Evolutionary conservation across 495 filamentous ascomycete species (phyloP).

Genomic region (Penicillium ochrochloron): DNA sequence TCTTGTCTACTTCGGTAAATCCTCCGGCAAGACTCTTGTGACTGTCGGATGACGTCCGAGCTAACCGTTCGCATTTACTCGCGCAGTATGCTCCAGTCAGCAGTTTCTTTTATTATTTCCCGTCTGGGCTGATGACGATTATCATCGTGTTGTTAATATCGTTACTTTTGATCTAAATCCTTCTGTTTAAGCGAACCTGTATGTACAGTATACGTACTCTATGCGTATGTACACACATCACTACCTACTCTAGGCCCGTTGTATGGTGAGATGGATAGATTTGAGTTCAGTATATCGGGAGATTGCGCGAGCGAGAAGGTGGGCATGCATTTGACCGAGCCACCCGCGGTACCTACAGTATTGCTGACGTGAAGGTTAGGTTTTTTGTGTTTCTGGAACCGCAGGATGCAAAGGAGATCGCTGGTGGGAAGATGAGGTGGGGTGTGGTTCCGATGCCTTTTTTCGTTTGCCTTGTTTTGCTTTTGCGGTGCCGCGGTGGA

Average conservation of each 20-base stretch:
- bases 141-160: background rate
- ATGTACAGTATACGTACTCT: background rate
- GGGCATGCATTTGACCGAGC: background rate
- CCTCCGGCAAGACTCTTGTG: background rate
- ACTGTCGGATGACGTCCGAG: constrained; percentile 4
- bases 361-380: background rate
- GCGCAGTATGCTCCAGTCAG: constrained; percentile 3
- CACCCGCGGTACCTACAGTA: background rate
- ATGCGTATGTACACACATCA: no score
- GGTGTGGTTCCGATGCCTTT: constrained; percentile 3
- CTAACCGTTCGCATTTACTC: background rate
- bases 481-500: background rate
- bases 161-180: no score
- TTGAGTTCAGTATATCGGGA: no score
- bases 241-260: no score
- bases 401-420: background rate
- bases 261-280: no score
- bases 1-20: background rate
- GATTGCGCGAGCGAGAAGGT: no score
- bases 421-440: background rate
- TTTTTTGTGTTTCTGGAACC: background rate
- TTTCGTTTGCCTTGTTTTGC: constrained; percentile 5
- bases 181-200: background rate
- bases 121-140: background rate
- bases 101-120: background rate